These are phyloP conservation scores for Prunus davidiana DNA, from an alignment of 306 rosid species.

Conservation along the genomic window DNA sequence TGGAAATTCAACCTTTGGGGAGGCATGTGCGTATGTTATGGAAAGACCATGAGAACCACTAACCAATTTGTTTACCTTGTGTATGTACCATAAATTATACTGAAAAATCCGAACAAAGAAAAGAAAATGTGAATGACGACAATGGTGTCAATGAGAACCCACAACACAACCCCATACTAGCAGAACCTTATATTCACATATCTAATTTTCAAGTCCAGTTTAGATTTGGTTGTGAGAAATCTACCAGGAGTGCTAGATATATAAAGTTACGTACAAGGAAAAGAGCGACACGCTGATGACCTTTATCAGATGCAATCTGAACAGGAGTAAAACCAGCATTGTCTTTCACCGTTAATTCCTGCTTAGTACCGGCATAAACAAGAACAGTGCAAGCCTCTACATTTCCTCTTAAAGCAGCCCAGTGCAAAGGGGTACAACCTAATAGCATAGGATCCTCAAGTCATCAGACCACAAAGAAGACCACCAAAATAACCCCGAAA, in stretches of 20 bases:
- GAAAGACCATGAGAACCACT: background rate
- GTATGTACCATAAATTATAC: background rate
- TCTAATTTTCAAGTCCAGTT: conserved; percentile 14
- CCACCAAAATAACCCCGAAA: conserved; percentile 12
- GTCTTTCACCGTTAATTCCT: conserved; percentile 76
- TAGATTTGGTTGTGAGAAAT: conserved; percentile 4
- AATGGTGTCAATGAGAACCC: background rate
- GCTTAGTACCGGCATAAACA: conserved; percentile 84
- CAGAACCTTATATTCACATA: conserved; percentile 21
- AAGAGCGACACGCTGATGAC: conserved; percentile 88
- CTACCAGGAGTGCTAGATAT: conserved; percentile 5
- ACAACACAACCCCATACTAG: background rate
- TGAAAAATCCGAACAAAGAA: background rate
- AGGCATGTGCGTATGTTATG: background rate
- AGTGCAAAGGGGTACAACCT: conserved; percentile 97
- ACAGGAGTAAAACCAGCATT: conserved; percentile 81
- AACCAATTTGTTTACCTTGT: background rate
- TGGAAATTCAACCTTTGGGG: background rate
- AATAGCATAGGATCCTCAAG: conserved; percentile 22
- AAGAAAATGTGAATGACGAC: background rate
- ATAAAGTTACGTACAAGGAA: conserved; percentile 79
- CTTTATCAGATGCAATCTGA: conserved; percentile 89
- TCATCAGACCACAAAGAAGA: conserved; percentile 15
- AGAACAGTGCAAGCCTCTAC: conserved; percentile 86
- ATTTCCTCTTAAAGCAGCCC: conserved; percentile 83